Percentiles rank a stretch among this genome's conserved stretches.
Conservation (phyloP, 768 basidiomycete genomes). For the Cubamyces lactineus region DNA sequence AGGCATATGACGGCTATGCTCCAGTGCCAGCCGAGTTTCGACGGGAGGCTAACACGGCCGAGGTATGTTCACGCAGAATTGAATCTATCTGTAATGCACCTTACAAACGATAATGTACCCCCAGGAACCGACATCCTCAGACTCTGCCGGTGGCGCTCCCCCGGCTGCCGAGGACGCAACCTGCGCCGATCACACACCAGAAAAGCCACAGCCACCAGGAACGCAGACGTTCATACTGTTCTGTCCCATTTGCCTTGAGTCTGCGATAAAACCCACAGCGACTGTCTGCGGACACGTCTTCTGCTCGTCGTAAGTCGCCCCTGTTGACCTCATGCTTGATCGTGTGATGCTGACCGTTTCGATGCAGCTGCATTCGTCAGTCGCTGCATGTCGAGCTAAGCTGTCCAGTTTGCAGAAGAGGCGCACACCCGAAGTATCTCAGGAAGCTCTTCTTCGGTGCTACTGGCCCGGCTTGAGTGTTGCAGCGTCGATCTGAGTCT, state of each 20-base stretch:
- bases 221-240: conserved; percentile 22
- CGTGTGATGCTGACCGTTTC: background rate
- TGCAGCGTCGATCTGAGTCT: background rate
- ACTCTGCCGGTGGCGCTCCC: too few species aligned
- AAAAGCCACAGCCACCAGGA: background rate
- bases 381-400: conserved; percentile 5
- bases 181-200: background rate
- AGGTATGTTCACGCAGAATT: background rate
- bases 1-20: conserved; percentile 27
- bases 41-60: background rate
- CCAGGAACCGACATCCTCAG: too few species aligned
- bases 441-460: conserved; percentile 20
- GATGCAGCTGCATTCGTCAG: conserved; percentile 21
- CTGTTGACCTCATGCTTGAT: background rate
- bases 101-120: too few species aligned
- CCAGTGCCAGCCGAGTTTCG: conserved; percentile 11
- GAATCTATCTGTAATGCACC: background rate
- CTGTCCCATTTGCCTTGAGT: conserved; percentile 38
- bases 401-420: conserved; percentile 27
- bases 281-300: conserved; percentile 40
- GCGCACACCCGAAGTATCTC: conserved; percentile 14
- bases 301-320: conserved; percentile 35
- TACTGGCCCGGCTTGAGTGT: background rate
- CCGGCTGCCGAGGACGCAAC: background rate
- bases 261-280: conserved; percentile 29